Conservation (phyloP, 192 early-diverging fungal species). For the Pilobolus umbonatus region DNA sequence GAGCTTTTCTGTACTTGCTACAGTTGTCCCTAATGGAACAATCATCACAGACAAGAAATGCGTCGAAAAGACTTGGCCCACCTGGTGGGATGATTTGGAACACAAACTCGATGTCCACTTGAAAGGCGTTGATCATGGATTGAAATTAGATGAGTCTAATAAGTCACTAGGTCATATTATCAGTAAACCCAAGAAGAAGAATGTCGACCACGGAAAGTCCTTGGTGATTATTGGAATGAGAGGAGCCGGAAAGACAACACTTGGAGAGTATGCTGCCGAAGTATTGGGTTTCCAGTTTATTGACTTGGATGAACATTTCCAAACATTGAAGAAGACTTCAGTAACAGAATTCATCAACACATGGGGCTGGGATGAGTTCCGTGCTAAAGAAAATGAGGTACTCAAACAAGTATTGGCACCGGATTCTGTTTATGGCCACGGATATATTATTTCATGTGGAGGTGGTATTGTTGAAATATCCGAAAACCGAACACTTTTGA, state of each 20-base stretch:
- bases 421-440: slow-evolving; percentile 43
- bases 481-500: slow-evolving; percentile 62
- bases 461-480: slow-evolving; percentile 91
- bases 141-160: background rate
- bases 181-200: slow-evolving; percentile 28
- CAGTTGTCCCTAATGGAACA: slow-evolving; percentile 65
- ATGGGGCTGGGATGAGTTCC: slow-evolving; percentile 85
- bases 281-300: slow-evolving; percentile 69
- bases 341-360: slow-evolving; percentile 76
- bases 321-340: slow-evolving; percentile 58
- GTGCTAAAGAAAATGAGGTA: slow-evolving; percentile 67
- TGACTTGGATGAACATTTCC: slow-evolving; percentile 87
- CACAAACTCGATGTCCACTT: slow-evolving; percentile 65
- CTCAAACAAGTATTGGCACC: slow-evolving; percentile 55
- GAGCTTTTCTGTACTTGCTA: slow-evolving; percentile 87
- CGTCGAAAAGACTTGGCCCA: slow-evolving; percentile 99
- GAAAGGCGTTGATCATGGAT: slow-evolving; percentile 51
- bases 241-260: slow-evolving; percentile 92
- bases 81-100: slow-evolving; percentile 96
- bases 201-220: slow-evolving; percentile 30
- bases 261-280: slow-evolving; percentile 71
- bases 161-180: background rate
- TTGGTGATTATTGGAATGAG: slow-evolving; percentile 98
- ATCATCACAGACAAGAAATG: slow-evolving; percentile 92
- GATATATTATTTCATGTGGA: slow-evolving; percentile 83